Conservation (phyloP, 2,329 filamentous ascomycete genomes). For the Trichoderma hamatum region DNA sequence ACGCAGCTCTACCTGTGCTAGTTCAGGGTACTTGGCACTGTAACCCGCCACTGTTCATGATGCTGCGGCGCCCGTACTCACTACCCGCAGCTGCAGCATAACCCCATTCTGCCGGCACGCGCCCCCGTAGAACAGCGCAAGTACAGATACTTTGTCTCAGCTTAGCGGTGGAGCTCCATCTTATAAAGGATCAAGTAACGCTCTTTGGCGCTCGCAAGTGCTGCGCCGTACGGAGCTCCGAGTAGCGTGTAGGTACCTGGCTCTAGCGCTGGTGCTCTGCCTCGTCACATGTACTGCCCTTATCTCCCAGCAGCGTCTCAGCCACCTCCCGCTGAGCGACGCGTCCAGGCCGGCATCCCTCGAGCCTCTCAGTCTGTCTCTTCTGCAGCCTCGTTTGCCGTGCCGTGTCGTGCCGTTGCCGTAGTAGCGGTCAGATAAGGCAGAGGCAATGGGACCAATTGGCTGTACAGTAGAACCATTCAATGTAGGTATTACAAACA, state of each 20-base stretch:
- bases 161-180: conserved; percentile 8
- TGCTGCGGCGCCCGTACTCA: neutral
- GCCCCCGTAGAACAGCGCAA: no score
- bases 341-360: conserved; percentile 14
- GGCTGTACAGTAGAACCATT: neutral
- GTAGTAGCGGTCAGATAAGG: conserved; percentile 12
- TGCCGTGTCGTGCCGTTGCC: neutral
- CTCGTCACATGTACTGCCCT: conserved; percentile 9
- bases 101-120: neutral
- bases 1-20: neutral
- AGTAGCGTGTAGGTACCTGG: conserved; percentile 21
- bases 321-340: conserved; percentile 25
- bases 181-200: conserved; percentile 24
- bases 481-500: neutral
- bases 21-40: neutral
- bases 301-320: conserved; percentile 24
- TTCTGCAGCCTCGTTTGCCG: neutral
- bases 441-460: neutral
- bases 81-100: neutral
- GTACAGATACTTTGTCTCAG: conserved; percentile 14
- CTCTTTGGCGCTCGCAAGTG: neutral
- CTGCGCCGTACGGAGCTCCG: neutral
- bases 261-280: neutral
- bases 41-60: conserved; percentile 3
- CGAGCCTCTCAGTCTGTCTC: neutral